Base-by-base conservation (phyloP, 805 yeast genomes). In the Barnettozyma vustinii region DNA sequence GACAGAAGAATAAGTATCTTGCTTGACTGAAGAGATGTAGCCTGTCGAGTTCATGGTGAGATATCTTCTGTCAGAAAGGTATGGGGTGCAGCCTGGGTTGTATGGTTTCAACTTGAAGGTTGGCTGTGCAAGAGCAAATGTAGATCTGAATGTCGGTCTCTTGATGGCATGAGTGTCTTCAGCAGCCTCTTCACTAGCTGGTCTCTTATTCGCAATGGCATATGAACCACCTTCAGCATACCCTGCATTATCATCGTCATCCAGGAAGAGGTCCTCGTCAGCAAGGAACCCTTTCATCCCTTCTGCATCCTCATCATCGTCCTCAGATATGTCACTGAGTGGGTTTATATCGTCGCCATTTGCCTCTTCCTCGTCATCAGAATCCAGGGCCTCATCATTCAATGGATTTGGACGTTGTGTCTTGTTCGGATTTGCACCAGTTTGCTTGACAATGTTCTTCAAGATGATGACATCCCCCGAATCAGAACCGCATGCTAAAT, bases 1-100 rank as follows among this genome's bases (percentile, higher is more conserved):
- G n/a, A 92, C 73, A 37, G 91, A 81, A 51, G 81, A 78, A 55
- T 80, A 77, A 2, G 68, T 70, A 25, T 71, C 72, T 20, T 76
- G 81, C 52, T 77, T 75, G 12, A 87, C 94, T 0, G 89, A 73
- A 80, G 95, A 86, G 0, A 83, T 84, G 61, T 87, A 87, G 0
- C 97, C 99, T 26, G 81, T 69, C 9, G 84, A 72, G 57, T 87
- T 87, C 75, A 91, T 87, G 19, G 89, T 80, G 37, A 92, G 67
- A 58, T 89, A 91, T 47, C 96, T 73, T 65, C 92, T 77, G 46
- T 80, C 78, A 4, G 69, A 72, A 45, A 70, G 68, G 30, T 91
- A 90, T 0, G 96, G 96, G 0, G 98, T 92, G 7, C 85, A 79
- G 1, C 98, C 98, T 1, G 88, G 86, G 3, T 96, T 88, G 56